phyloP scores from a whole-genome alignment of 179 eudicot species.

The Patellifolia procumbens region DNA sequence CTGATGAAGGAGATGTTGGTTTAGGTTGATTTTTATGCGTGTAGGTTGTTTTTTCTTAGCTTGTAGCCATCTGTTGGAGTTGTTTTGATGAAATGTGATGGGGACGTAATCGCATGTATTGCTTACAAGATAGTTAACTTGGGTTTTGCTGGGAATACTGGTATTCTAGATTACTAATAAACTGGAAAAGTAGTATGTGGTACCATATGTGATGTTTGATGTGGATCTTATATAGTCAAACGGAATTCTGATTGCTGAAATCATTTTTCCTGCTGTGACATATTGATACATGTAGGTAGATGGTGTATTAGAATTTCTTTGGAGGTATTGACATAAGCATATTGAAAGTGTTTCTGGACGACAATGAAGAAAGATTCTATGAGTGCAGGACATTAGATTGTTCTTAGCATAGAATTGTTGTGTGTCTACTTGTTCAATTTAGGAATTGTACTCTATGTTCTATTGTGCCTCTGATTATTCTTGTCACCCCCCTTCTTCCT shows the following conservation, averaged over 20 bases:
- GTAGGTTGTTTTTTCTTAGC: too few relatives aligned
- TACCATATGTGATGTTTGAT: neutral
- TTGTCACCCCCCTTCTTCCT: neutral
- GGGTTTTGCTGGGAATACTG: neutral
- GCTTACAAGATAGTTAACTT: too few relatives aligned
- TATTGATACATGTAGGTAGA: too few relatives aligned
- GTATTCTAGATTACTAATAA: neutral
- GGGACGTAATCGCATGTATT: too few relatives aligned
- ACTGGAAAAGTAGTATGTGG: neutral
- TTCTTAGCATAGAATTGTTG: neutral
- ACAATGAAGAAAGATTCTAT: too few relatives aligned
- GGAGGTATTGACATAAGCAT: neutral
- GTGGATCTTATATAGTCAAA: neutral
- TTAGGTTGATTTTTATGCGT: too few relatives aligned
- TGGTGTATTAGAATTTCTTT: neutral
- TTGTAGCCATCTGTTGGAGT: too few relatives aligned
- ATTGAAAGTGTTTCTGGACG: neutral
- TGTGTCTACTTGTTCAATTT: neutral
- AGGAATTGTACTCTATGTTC: neutral
- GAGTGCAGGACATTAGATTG: too few relatives aligned
- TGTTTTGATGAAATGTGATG: too few relatives aligned
- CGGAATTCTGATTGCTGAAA: too few relatives aligned
- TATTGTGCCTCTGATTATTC: neutral
- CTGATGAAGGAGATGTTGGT: too few relatives aligned
- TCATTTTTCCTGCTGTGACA: too few relatives aligned